Conservation (phyloP, 257 asterid species). For the Anisodus acutangulus region DNA sequence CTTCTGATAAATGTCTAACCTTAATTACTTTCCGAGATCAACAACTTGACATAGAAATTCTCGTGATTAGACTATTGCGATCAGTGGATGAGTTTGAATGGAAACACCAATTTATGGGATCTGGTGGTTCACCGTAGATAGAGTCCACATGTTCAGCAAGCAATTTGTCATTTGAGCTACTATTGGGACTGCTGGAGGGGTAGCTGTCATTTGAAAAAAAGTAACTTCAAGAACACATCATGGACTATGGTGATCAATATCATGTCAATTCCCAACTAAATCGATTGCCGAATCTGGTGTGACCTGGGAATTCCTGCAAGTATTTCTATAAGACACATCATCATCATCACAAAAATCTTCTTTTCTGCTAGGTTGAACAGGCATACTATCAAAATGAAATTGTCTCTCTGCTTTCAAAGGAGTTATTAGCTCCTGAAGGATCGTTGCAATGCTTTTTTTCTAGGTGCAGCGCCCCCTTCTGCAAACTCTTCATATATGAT, state of each 20-base stretch:
- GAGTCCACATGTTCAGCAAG: slow-evolving; percentile 45
- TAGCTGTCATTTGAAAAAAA: slow-evolving; percentile 73
- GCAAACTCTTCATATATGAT: slow-evolving; percentile 41
- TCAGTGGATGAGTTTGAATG: too few species aligned
- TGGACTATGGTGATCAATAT: slow-evolving; percentile 69
- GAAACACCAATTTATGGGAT: too few species aligned
- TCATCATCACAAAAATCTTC: slow-evolving; percentile 27
- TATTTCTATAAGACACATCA: slow-evolving; percentile 35
- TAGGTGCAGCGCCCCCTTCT: slow-evolving; percentile 48
- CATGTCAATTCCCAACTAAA: slow-evolving; percentile 43
- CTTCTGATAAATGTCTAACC: too few species aligned
- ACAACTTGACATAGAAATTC: too few species aligned
- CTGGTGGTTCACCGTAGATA: slow-evolving; percentile 37
- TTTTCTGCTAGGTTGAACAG: slow-evolving; percentile 36
- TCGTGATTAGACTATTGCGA: too few species aligned
- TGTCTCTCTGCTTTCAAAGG: slow-evolving; percentile 74
- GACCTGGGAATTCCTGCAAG: slow-evolving; percentile 49
- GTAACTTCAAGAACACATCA: slow-evolving; percentile 87
- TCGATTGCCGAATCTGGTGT: slow-evolving; percentile 39
- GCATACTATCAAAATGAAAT: slow-evolving; percentile 43
- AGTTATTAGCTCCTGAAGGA: slow-evolving; percentile 86
- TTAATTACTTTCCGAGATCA: too few species aligned
- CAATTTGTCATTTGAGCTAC: slow-evolving; percentile 34
- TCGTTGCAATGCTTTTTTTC: slow-evolving; percentile 65
- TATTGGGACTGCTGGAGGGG: background rate